These are phyloP conservation scores for Rubia peregrina DNA, from an alignment of 305 asterid species.

Conservation along the genomic window DNA sequence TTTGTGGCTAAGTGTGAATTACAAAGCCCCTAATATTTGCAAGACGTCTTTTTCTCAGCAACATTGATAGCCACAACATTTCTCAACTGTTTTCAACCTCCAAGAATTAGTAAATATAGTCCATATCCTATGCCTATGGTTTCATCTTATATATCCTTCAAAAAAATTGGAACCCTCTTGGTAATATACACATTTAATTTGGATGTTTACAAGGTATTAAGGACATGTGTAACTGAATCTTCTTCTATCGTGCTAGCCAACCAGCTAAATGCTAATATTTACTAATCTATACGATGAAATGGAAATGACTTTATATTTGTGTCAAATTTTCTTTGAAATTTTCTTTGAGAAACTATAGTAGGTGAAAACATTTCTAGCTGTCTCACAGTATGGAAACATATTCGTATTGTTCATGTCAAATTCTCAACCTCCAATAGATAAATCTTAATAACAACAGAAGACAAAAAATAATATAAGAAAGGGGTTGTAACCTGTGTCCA, in stretches of 20 bases:
- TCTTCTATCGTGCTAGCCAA: neutral
- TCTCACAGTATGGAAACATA: neutral
- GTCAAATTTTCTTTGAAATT: neutral
- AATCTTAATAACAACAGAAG: neutral
- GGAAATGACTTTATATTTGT: neutral
- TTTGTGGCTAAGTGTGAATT: neutral
- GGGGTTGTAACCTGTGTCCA: conserved; percentile 75
- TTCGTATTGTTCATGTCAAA: neutral
- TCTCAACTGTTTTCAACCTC: neutral
- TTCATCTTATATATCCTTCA: neutral
- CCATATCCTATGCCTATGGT: neutral
- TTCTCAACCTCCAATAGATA: neutral
- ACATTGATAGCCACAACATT: neutral
- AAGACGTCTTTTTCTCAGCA: neutral
- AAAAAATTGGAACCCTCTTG: neutral
- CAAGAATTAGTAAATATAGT: neutral
- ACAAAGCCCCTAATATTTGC: neutral
- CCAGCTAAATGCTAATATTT: neutral
- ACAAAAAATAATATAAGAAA: conserved; percentile 9
- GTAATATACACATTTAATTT: neutral
- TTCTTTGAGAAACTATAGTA: neutral
- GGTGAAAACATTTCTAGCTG: neutral
- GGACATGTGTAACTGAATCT: neutral
- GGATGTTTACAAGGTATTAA: neutral
- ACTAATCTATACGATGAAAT: neutral